A percentile compares a stretch with the other conserved stretches of the same genome.
Evolutionary conservation across 192 early-diverging fungal genomes (phyloP).

Genomic region (Jimgerdemannia lactiflua): DNA sequence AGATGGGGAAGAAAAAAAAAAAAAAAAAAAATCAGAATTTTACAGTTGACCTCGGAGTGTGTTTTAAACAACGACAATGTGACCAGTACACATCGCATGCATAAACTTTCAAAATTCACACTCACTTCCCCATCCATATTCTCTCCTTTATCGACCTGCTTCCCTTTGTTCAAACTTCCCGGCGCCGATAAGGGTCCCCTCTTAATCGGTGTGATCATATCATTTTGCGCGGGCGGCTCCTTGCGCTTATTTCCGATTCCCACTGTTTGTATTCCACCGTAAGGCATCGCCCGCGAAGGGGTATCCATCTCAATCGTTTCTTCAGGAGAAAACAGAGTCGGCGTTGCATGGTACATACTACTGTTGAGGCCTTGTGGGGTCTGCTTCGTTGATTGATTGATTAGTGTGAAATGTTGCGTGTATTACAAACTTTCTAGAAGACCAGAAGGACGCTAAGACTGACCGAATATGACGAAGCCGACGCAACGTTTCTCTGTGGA

Average conservation of each 20-base stretch:
- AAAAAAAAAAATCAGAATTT: no score
- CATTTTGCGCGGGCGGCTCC: not conserved
- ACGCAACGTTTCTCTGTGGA: not conserved
- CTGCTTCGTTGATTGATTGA: not conserved
- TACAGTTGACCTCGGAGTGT: no score
- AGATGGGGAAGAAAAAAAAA: no score
- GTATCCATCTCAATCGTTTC: constrained; percentile 1
- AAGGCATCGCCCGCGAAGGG: not conserved
- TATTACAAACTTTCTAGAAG: no score
- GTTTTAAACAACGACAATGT: no score
- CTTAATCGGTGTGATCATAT: constrained; percentile 10
- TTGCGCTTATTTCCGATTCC: constrained; percentile 50
- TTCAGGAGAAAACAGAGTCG: not conserved
- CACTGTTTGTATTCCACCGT: constrained; percentile 32
- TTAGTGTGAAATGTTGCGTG: no score
- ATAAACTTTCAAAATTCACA: constrained; percentile 4
- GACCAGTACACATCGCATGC: no score
- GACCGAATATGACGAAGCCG: not conserved
- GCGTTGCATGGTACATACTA: not conserved
- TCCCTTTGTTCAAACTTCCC: not conserved
- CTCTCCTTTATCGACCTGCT: not conserved
- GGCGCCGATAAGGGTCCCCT: not conserved
- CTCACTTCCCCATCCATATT: not conserved
- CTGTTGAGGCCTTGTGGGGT: not conserved
- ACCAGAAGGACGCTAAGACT: not conserved